These are phyloP conservation scores for Backusella tuberculispora DNA, from an alignment of 192 early-diverging fungal species.

Conservation along the genomic window DNA sequence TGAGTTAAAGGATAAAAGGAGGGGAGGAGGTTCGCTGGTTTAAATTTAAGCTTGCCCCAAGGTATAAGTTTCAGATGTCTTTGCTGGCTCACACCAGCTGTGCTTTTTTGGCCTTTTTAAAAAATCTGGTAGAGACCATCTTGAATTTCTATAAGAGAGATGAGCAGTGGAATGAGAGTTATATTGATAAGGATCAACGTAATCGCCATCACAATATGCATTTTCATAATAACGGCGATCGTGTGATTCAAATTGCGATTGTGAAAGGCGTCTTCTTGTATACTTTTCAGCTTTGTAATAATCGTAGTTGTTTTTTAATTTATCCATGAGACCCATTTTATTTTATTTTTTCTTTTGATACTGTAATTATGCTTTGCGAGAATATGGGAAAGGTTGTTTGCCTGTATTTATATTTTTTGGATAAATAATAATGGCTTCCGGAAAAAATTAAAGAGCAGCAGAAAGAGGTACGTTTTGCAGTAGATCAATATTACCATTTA, in stretches of 20 bases:
- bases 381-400: neutral
- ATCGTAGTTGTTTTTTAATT: conserved; percentile 22
- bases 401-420: neutral
- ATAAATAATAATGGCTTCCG: neutral
- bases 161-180: neutral
- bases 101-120: neutral
- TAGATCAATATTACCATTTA: neutral
- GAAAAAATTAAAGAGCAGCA: neutral
- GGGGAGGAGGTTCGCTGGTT: neutral
- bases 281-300: conserved; percentile 31
- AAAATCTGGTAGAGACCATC: conserved; percentile 14
- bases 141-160: neutral
- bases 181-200: conserved; percentile 11
- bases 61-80: conserved; percentile 5
- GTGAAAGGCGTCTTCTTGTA: conserved; percentile 31
- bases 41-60: neutral
- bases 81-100: neutral
- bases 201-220: conserved; percentile 31
- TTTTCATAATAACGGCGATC: conserved; percentile 28
- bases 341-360: neutral
- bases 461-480: neutral
- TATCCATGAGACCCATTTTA: conserved; percentile 44
- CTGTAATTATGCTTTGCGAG: neutral
- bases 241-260: conserved; percentile 28
- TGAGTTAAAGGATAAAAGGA: neutral